Conservation (phyloP, 2,329 filamentous ascomycete species). For the Aspergillus piperis region DNA sequence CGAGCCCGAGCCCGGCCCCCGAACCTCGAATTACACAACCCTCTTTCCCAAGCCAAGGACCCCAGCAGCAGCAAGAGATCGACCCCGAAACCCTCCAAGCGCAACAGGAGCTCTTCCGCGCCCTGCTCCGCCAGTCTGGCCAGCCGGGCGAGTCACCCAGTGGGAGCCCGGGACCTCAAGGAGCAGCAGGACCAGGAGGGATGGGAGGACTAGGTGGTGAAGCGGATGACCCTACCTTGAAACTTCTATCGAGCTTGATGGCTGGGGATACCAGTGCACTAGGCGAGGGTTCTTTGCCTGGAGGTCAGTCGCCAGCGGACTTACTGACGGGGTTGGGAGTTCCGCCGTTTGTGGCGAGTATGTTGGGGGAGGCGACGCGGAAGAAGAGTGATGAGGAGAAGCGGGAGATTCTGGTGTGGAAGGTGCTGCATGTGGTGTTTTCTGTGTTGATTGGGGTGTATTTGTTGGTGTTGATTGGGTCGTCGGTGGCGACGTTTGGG, state of each 20-base stretch:
- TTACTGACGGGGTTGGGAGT: constrained; percentile 48
- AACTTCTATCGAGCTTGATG: constrained; percentile 40
- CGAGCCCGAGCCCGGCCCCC: neutral
- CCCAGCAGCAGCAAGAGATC: constrained; percentile 11
- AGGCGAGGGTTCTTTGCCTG: constrained; percentile 7
- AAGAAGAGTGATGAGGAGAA: constrained; percentile 41
- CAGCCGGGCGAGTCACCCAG: constrained; percentile 22
- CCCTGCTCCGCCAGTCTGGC: constrained; percentile 38
- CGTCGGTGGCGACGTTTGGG: constrained; percentile 42
- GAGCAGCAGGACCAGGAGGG: neutral
- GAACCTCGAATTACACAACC: constrained; percentile 2
- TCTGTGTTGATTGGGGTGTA: constrained; percentile 59
- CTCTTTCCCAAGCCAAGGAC: constrained; percentile 8
- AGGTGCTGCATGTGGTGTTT: constrained; percentile 60
- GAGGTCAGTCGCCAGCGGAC: constrained; percentile 12
- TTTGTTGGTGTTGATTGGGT: constrained; percentile 41
- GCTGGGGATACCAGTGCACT: constrained; percentile 21
- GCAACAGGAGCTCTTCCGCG: constrained; percentile 43
- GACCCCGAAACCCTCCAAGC: constrained; percentile 17
- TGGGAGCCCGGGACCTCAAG: neutral
- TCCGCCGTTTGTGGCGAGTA: constrained; percentile 42
- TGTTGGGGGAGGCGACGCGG: constrained; percentile 40
- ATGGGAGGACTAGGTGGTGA: too few species aligned
- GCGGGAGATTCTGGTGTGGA: constrained; percentile 51
- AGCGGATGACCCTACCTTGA: constrained; percentile 38